Conservation (phyloP, 169 alveolate species). For the Plasmodium gonderi region DNA sequence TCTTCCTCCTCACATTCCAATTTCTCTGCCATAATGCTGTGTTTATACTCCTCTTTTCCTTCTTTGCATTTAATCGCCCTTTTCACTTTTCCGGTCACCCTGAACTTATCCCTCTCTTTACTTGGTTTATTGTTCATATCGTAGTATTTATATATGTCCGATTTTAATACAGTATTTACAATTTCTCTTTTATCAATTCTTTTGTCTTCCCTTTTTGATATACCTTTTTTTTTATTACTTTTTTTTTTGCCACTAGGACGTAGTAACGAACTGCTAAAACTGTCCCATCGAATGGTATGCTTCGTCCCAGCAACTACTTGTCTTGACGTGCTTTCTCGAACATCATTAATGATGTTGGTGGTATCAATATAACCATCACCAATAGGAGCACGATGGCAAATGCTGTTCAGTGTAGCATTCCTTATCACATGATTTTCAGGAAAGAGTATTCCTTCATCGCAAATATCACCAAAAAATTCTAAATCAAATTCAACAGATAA, state of each 20-base stretch:
- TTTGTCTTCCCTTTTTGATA: not conserved
- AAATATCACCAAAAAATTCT: not conserved
- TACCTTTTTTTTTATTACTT: not conserved
- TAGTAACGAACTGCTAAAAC: not conserved
- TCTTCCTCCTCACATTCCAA: not conserved
- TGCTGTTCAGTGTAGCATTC: not conserved
- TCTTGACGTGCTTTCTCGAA: too few species aligned
- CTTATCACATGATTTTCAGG: not conserved
- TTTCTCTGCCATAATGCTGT: too few species aligned
- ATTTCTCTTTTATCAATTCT: not conserved
- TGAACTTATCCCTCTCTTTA: too few species aligned
- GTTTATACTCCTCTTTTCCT: too few species aligned
- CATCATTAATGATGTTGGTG: too few species aligned
- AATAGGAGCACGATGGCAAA: not conserved
- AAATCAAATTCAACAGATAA: slow-evolving; percentile 40
- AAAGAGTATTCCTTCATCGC: not conserved
- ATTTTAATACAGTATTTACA: not conserved
- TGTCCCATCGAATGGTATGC: not conserved
- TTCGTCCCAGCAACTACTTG: too few species aligned
- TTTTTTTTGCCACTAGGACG: not conserved
- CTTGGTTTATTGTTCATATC: too few species aligned
- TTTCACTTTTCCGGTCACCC: too few species aligned
- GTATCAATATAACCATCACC: too few species aligned
- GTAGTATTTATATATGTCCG: not conserved
- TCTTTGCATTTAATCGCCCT: too few species aligned